phyloP scores from a whole-genome alignment of 2,329 filamentous ascomycete genomes.

The Lachnellula hyalina region DNA sequence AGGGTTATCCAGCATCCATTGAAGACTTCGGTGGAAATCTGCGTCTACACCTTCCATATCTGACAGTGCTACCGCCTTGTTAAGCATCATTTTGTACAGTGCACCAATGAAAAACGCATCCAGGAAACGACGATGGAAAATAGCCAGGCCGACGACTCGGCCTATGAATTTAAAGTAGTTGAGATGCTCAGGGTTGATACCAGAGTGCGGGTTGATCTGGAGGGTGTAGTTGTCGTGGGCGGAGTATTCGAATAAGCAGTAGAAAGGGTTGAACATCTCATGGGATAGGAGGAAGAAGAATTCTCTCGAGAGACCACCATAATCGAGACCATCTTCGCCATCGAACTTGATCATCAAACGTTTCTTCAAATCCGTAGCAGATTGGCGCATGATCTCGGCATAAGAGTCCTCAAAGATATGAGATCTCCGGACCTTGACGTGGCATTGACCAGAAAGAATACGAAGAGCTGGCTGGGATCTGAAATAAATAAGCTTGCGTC shows the following conservation, averaged over 20 bases:
- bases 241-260: constrained; percentile 98
- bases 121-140: constrained; percentile 95
- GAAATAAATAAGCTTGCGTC: constrained; percentile 98
- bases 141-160: constrained; percentile 90
- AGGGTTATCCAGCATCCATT: constrained; percentile 98
- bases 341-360: constrained; percentile 99
- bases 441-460: constrained; percentile 92
- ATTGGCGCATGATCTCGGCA: constrained; percentile 96
- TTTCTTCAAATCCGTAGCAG: constrained; percentile 94
- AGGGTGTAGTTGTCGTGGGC: constrained; percentile 99
- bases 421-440: constrained; percentile 93
- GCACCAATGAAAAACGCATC: constrained; percentile 99
- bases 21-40: constrained; percentile 92
- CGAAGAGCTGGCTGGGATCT: constrained; percentile 93
- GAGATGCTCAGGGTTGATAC: constrained; percentile 97
- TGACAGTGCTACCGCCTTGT: constrained; percentile 83
- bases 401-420: constrained; percentile 99
- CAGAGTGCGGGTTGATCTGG: constrained; percentile 98
- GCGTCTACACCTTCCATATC: constrained; percentile 99
- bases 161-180: constrained; percentile 99
- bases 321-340: constrained; percentile 95
- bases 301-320: constrained; percentile 93
- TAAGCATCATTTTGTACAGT: constrained; percentile 98
- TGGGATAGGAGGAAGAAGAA: constrained; percentile 99
- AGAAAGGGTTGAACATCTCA: constrained; percentile 99